These are phyloP conservation scores for Chytriomyces hyalinus DNA, from an alignment of 192 early-diverging fungal species.

Conservation along the genomic window DNA sequence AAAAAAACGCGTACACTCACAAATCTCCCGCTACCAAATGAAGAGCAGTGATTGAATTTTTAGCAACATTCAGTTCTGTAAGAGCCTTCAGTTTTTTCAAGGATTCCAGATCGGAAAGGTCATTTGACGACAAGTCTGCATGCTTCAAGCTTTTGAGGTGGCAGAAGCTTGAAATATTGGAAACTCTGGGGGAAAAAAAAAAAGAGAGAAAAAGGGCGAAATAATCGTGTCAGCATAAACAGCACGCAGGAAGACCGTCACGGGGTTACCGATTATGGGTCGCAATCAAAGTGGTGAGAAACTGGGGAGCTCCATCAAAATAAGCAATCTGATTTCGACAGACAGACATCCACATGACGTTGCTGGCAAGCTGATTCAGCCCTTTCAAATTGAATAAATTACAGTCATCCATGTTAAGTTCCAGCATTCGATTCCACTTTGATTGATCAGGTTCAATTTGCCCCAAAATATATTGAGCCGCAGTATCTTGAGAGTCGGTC, in stretches of 20 bases:
- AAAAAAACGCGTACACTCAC: neutral
- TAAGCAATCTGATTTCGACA: conserved; percentile 1
- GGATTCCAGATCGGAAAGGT: neutral
- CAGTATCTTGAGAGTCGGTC: neutral
- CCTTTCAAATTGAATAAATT: neutral
- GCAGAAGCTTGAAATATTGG: conserved; percentile 7
- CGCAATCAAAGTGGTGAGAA: conserved; percentile 3
- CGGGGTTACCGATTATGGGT: neutral
- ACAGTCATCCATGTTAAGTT: conserved; percentile 9
- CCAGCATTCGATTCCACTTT: neutral
- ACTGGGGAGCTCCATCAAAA: neutral
- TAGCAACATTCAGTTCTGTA: conserved; percentile 4
- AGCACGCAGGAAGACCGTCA: neutral
- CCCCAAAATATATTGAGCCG: neutral
- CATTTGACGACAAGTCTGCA: conserved; percentile 9
- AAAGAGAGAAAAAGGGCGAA: neutral
- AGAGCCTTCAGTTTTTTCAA: neutral
- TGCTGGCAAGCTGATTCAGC: neutral
- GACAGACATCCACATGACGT: conserved; percentile 1
- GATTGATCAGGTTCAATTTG: neutral
- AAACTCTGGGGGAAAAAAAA: neutral
- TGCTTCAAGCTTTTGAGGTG: conserved; percentile 2
- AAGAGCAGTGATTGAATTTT: neutral
- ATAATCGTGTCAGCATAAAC: neutral
- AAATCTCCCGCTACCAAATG: neutral